phyloP scores from a whole-genome alignment of 2,329 filamentous ascomycete species.

The Trichoderma harzianum region DNA sequence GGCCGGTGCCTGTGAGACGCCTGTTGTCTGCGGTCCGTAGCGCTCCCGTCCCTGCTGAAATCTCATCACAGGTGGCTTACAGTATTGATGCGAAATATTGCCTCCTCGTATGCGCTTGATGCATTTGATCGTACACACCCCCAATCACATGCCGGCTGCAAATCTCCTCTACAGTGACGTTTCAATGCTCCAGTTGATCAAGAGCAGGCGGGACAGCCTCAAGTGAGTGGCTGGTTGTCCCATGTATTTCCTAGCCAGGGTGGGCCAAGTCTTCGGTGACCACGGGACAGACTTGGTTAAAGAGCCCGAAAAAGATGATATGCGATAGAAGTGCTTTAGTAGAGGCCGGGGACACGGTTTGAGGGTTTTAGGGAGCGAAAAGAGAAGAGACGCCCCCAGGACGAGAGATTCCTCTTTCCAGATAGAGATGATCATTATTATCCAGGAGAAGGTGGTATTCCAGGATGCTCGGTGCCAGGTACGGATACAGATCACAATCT shows the following conservation, averaged over 20 bases:
- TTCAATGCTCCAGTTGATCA: background rate
- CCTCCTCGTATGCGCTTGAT: background rate
- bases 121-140: background rate
- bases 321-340: slow-evolving; percentile 1
- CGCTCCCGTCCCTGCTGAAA: background rate
- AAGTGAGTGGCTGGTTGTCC: background rate
- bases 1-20: background rate
- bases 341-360: background rate
- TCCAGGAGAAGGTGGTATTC: background rate
- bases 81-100: background rate
- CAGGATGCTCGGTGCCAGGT: background rate
- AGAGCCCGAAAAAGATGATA: slow-evolving; percentile 21
- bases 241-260: background rate
- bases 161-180: background rate
- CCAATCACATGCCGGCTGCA: background rate
- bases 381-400: background rate
- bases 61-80: background rate
- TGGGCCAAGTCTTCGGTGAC: slow-evolving; percentile 15
- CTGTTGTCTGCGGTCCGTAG: background rate
- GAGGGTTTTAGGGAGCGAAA: background rate
- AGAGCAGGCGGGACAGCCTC: background rate
- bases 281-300: slow-evolving; percentile 14
- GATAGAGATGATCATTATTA: background rate
- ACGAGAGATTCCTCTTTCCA: background rate
- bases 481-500: background rate